These are phyloP conservation scores for Ascodesmis nigricans DNA, from an alignment of 495 filamentous ascomycete species.

Conservation along the genomic window DNA sequence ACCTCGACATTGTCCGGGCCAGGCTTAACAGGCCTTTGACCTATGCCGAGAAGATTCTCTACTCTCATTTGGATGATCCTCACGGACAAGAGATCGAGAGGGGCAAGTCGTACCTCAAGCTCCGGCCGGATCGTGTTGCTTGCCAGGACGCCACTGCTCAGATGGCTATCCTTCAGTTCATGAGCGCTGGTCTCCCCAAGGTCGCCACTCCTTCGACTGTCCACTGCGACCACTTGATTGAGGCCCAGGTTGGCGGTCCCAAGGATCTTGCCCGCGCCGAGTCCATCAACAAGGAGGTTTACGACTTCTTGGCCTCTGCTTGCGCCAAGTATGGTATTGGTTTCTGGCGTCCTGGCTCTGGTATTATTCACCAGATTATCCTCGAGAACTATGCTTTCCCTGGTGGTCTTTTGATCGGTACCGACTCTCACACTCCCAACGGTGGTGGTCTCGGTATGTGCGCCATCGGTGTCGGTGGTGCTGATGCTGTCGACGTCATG, in stretches of 20 bases:
- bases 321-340: constrained; percentile 99
- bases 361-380: constrained; percentile 98
- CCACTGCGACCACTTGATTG: constrained; percentile 98
- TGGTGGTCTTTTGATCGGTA: constrained; percentile 93
- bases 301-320: constrained; percentile 84
- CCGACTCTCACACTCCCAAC: constrained; percentile 96
- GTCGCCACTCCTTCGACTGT: constrained; percentile 92
- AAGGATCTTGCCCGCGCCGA: constrained; percentile 87
- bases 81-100: constrained; percentile 90
- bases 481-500: constrained; percentile 98
- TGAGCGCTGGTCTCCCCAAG: constrained; percentile 87
- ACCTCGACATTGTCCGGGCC: constrained; percentile 68
- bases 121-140: constrained; percentile 92
- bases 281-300: constrained; percentile 97
- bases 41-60: constrained; percentile 94
- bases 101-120: constrained; percentile 81
- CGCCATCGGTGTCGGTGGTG: constrained; percentile 95
- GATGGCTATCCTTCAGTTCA: constrained; percentile 99
- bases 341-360: constrained; percentile 96
- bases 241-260: constrained; percentile 80
- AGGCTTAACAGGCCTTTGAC: constrained; percentile 83
- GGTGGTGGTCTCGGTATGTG: constrained; percentile 90
- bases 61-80: constrained; percentile 96
- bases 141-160: constrained; percentile 99
- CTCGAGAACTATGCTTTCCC: constrained; percentile 99